These are phyloP conservation scores for Elongisporangium anandrum DNA, from an alignment of 352 stramenopile species.

Conservation along the genomic window DNA sequence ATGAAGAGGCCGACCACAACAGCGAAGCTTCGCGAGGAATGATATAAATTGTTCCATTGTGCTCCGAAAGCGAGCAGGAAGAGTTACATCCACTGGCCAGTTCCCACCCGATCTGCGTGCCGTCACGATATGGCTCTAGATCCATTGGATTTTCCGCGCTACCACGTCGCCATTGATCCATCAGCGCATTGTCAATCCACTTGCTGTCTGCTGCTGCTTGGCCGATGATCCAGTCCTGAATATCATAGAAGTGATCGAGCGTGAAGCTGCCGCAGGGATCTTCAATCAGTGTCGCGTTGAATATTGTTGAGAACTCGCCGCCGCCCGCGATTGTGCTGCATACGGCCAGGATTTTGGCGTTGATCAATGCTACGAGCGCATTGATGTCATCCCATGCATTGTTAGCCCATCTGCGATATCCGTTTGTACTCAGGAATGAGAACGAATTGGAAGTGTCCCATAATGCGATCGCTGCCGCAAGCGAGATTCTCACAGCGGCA, in stretches of 20 bases:
- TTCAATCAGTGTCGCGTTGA: slow-evolving; percentile 31
- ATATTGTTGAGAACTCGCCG: slow-evolving; percentile 40
- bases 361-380: slow-evolving; percentile 24
- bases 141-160: slow-evolving; percentile 24
- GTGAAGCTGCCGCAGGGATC: slow-evolving; percentile 27
- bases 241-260: slow-evolving; percentile 17
- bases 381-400: slow-evolving; percentile 5
- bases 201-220: slow-evolving; percentile 4
- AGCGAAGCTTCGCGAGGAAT: slow-evolving; percentile 33
- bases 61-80: slow-evolving; percentile 24
- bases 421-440: slow-evolving; percentile 40
- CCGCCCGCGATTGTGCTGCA: slow-evolving; percentile 19
- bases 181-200: slow-evolving; percentile 40
- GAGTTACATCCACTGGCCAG: slow-evolving; percentile 31
- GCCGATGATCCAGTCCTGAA: slow-evolving; percentile 35
- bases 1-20: slow-evolving; percentile 33
- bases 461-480: slow-evolving; percentile 28
- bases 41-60: slow-evolving; percentile 31
- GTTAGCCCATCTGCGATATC: slow-evolving; percentile 41
- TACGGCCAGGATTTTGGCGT: slow-evolving; percentile 19
- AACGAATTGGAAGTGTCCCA: slow-evolving; percentile 33
- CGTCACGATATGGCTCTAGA: slow-evolving; percentile 59
- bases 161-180: slow-evolving; percentile 68
- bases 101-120: slow-evolving; percentile 41
- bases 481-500: slow-evolving; percentile 17